These are phyloP conservation scores for Pseudozyma hubeiensis DNA, from an alignment of 1,284 basidiomycete species.

Conservation along the genomic window DNA sequence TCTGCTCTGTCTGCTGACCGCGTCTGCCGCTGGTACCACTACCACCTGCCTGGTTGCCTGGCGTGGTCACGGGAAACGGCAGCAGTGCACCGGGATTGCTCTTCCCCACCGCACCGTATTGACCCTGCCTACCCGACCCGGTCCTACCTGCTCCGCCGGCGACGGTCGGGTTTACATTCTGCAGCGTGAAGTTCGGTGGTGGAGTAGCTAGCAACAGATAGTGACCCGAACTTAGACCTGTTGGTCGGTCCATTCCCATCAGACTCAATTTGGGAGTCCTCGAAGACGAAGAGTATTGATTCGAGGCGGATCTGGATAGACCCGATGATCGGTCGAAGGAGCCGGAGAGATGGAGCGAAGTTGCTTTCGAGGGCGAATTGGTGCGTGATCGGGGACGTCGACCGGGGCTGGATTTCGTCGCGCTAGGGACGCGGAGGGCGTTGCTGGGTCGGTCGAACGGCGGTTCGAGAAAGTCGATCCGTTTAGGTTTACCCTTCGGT, in stretches of 20 bases:
- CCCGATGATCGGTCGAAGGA: constrained; percentile 28
- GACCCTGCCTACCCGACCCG: constrained; percentile 2
- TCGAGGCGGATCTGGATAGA: constrained; percentile 28
- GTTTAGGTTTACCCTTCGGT: constrained; percentile 4
- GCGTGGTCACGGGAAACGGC: constrained; percentile 22
- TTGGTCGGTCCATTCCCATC: constrained; percentile 38
- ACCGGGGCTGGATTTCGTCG: constrained; percentile 2
- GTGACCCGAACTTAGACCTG: constrained; percentile 40
- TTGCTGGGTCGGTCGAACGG: constrained; percentile 12
- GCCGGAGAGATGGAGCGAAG: constrained; percentile 15
- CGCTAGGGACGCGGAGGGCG: constrained; percentile 27
- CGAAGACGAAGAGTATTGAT: constrained; percentile 13
- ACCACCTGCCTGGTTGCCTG: neutral
- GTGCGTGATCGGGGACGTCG: constrained; percentile 33
- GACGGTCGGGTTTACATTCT: constrained; percentile 9
- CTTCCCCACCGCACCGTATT: constrained; percentile 18
- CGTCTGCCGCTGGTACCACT: neutral
- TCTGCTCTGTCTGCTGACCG: neutral
- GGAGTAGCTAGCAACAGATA: constrained; percentile 41
- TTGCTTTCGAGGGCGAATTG: constrained; percentile 31
- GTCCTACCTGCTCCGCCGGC: neutral
- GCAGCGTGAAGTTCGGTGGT: constrained; percentile 27
- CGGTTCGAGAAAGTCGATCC: constrained; percentile 23
- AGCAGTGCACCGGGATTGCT: constrained; percentile 9
- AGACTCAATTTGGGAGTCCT: constrained; percentile 41